Base-by-base conservation (phyloP, 176 grass and related monocot genomes). In the Aegilops umbellulata region DNA sequence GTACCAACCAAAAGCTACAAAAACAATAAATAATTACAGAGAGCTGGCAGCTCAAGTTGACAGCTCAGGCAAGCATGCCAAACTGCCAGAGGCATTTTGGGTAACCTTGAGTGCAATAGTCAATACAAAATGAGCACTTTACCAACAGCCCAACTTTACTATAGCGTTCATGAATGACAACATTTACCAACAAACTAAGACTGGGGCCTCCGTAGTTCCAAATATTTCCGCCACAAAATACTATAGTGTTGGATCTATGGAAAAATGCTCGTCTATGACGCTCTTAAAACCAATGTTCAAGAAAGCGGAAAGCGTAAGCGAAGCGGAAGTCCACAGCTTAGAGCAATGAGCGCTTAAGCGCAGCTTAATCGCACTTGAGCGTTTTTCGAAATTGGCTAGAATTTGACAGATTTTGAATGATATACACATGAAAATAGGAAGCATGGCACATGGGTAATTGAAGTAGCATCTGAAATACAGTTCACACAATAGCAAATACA, bases 251-350 rank as follows among this genome's bases (percentile, higher is more conserved):
- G 3, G 29, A n/a, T 46, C 17, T 62, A 73, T 8, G 41, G 32
- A 79, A 38, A 88, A 65, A 57, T 16, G 5, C 42, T 65, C 5
- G 15, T 32, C 23, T 13, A 44, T 34, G 76, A 72, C 30, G 9
- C 76, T 86, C 78, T 41, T 19, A 85, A 58, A 55, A 34, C 22
- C n/a, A n/a, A n/a, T n/a, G n/a, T n/a, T n/a, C n/a, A n/a, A n/a
- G n/a, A n/a, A n/a, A n/a, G n/a, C n/a, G n/a, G n/a, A n/a, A n/a
- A n/a, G n/a, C n/a, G n/a, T n/a, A n/a, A n/a, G n/a, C n/a, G n/a
- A n/a, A n/a, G n/a, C n/a, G n/a, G n/a, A n/a, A n/a, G n/a, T n/a
- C n/a, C n/a, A n/a, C n/a, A n/a, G n/a, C n/a, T n/a, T n/a, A n/a
- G n/a, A n/a, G n/a, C n/a, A n/a, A n/a, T n/a, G n/a, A n/a, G n/a